Evolutionary conservation across 108 stramenopile species (phyloP).

Genomic region (Nitzschia palea): DNA sequence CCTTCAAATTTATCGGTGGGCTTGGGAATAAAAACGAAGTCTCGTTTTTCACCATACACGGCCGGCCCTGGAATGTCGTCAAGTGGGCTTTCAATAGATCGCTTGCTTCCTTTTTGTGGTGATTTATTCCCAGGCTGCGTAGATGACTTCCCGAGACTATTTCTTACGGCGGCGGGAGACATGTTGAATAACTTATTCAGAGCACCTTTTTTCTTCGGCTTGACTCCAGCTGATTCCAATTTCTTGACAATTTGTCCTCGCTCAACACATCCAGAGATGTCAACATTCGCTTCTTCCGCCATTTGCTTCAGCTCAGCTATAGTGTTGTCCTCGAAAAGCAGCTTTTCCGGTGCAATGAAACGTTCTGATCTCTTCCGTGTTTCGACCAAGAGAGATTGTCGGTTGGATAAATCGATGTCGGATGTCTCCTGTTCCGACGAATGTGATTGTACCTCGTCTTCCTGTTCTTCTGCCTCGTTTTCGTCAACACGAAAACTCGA

Average conservation of each 20-base stretch:
- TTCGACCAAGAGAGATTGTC: neutral
- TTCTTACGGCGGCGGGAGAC: neutral
- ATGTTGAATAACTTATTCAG: neutral
- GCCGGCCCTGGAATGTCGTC: neutral
- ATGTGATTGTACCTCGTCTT: neutral
- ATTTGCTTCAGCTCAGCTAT: constrained; percentile 3
- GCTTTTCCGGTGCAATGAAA: constrained; percentile 3
- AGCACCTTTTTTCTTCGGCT: neutral
- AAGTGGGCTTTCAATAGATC: neutral
- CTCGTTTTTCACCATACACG: neutral
- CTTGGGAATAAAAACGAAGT: neutral
- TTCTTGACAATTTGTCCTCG: neutral
- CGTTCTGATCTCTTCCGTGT: neutral
- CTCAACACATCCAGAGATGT: neutral
- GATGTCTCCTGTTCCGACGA: neutral
- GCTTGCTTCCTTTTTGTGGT: neutral
- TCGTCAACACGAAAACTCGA: neutral
- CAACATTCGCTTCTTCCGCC: neutral
- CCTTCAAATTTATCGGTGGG: neutral
- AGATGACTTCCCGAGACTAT: neutral
- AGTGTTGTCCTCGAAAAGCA: neutral
- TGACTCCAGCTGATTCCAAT: neutral
- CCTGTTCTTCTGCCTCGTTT: neutral
- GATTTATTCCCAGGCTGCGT: neutral
- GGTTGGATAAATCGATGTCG: neutral